A percentile compares a stretch with the other conserved stretches of the same genome.
Conservation (phyloP, 2,329 filamentous ascomycete genomes). For the Epichloe coenophiala region DNA sequence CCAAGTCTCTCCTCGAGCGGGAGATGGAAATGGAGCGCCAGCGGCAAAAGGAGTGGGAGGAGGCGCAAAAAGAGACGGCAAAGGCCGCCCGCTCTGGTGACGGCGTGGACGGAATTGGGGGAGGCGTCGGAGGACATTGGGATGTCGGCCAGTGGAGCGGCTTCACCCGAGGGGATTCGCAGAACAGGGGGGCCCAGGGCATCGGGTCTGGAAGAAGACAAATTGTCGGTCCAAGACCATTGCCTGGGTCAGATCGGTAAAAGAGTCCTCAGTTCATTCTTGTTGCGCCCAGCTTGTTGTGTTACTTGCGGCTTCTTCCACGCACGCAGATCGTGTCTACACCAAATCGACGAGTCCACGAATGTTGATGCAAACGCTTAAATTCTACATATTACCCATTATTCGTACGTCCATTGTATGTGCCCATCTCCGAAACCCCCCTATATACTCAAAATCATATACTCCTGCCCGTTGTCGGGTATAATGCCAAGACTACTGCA, state of each 20-base stretch:
- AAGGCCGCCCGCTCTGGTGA: conserved; percentile 37
- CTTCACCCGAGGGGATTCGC: conserved; percentile 57
- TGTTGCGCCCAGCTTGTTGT: no score
- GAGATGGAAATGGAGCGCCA: conserved; percentile 73
- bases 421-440: no score
- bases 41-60: conserved; percentile 69
- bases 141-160: conserved; percentile 65
- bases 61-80: conserved; percentile 53
- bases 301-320: background rate
- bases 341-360: no score
- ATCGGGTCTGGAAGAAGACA: conserved; percentile 60
- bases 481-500: no score
- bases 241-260: conserved; percentile 31
- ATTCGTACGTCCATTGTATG: background rate
- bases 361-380: no score
- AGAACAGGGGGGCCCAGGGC: conserved; percentile 52
- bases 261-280: no score
- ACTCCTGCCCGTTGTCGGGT: no score
- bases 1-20: conserved; percentile 59
- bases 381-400: background rate
- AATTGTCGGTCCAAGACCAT: conserved; percentile 65
- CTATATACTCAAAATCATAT: no score
- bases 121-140: conserved; percentile 57
- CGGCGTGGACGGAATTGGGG: conserved; percentile 50
- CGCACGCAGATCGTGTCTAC: background rate